Base-by-base conservation (phyloP, 1,284 basidiomycete species). In the Malassezia brasiliensis region DNA sequence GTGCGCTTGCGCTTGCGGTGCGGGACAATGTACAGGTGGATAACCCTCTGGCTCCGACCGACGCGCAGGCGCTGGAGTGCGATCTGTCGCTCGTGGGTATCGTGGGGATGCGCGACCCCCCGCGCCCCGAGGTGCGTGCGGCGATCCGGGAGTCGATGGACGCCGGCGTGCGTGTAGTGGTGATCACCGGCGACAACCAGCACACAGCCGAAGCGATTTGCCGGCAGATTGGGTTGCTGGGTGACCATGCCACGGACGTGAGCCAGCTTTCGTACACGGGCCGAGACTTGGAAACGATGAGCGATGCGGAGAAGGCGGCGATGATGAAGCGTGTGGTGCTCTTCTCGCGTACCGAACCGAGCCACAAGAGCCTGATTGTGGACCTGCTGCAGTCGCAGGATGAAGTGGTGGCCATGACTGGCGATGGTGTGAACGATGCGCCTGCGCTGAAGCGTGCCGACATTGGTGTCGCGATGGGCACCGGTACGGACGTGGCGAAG, bases 111-210 rank as follows among this genome's bases (percentile, higher is more conserved):
- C 82, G 93, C 34, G 94, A 99, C 74, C 94, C 93, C 14, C 94
- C 94, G 14, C 86, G 94, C 25, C 91, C 91, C 12, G 94, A 96
- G 77, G 93, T 91, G 25, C 81, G 82, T 41, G 79, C 77, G 36
- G 93, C 94, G 14, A 85, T 99, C 38, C 86, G 85, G 37, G 88
- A 88, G 72, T 96, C 91, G 78, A 83, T 81, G 64, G 84, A 85
- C 25, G 94, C 94, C 3, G 94, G 94, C 22, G 96, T 99, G 66
- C 83, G 90, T 40, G 90, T 96, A 39, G 85, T 98, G 63, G 91
- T 94, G 67, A 96, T 98, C 75, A 99, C 94, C 1, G 94, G 94
- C 37, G 94, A 99, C 78, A 96, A 96, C 79, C 93, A 94, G 79
- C 85, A 85, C 64, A 99, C 94, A 20, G 94, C 93, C 47, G 91